Evolutionary conservation across 1,284 basidiomycete genomes (phyloP).

Genomic region (Cutaneotrichosporon curvatum): DNA sequence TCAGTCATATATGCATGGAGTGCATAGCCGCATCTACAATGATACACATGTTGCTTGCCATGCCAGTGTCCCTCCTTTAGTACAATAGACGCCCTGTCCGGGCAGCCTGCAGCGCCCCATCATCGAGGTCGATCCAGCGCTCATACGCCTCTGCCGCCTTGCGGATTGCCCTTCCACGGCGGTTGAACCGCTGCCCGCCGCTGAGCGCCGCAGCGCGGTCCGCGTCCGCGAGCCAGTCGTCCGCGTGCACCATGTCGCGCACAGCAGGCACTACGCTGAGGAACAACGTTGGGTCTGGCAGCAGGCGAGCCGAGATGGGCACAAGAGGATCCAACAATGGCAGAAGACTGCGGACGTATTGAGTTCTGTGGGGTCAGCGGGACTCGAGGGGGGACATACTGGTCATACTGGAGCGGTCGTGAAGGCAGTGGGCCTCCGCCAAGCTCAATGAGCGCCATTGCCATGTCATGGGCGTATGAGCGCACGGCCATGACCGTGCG

Average conservation of each 20-base stretch:
- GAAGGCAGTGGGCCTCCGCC: constrained; percentile 11
- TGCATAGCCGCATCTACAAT: too few species aligned
- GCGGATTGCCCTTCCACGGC: constrained; percentile 37
- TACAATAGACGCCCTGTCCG: constrained; percentile 1
- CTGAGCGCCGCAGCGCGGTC: constrained; percentile 26
- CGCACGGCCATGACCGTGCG: constrained; percentile 20
- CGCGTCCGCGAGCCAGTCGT: constrained; percentile 51
- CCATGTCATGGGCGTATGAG: constrained; percentile 21
- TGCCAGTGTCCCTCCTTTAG: too few species aligned
- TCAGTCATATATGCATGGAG: too few species aligned
- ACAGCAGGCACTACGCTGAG: constrained; percentile 68
- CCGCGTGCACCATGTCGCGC: constrained; percentile 59
- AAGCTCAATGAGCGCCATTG: neutral
- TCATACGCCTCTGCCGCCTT: constrained; percentile 13
- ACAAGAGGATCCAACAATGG: constrained; percentile 49
- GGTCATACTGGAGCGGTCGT: constrained; percentile 10
- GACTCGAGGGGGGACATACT: constrained; percentile 13
- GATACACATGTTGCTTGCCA: too few species aligned
- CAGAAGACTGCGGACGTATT: constrained; percentile 36
- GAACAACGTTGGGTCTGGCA: constrained; percentile 50
- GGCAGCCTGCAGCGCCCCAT: constrained; percentile 8
- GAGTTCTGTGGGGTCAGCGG: constrained; percentile 13
- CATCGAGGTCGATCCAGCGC: constrained; percentile 15
- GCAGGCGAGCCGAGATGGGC: constrained; percentile 41
- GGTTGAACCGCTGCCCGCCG: constrained; percentile 33